Base-by-base conservation (phyloP, 768 basidiomycete genomes). In the Russula olivacea region DNA sequence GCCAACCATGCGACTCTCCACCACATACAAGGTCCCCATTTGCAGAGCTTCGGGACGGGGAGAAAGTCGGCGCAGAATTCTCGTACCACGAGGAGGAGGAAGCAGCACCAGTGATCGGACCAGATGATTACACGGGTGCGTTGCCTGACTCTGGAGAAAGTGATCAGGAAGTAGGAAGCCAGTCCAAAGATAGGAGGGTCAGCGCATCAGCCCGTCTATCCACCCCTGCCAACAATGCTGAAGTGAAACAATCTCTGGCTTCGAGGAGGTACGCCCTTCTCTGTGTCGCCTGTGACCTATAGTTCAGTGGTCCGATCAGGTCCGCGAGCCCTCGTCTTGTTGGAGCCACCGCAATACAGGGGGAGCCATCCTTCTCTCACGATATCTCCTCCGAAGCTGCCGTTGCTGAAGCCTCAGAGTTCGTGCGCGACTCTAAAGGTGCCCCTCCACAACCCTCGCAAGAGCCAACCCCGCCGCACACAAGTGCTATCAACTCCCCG, bases 401-500 rank as follows among this genome's bases (percentile, higher is more conserved):
- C 23, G 21, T 34, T 12, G 4, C 40, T 15, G 43, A 49, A 40
- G 30, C 34, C 19, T 36, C 58, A 15, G 19, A 10, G 28, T 10
- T 48, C 15, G 12, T 50, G 14, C 47, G 21, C 32, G 28, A 49
- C 12, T 23, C 57, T n/a, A 41, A 19, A 15, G 28, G 11, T 30
- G 0, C 51, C 32, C 53, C 36, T 14, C 4, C 25, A 15, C 53
- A 59, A 10, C 58, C 19, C 21, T 63, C 57, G 21, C 65, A 66
- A 32, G 65, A 51, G 47, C 65, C 61, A 32, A 66, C 65, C 11
- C 65, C 61, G n/a, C 65, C 65, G 4, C 65, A 63, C 34, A 58
- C 65, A 23, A 63, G 57, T 19, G 23, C 38, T 19, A 54, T 57
- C 52, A 58, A 34, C 21, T 56, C 65, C 30, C 57, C 61, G 17